Conservation (phyloP, 2,329 filamentous ascomycete species). For the Botrytis cinerea region DNA sequence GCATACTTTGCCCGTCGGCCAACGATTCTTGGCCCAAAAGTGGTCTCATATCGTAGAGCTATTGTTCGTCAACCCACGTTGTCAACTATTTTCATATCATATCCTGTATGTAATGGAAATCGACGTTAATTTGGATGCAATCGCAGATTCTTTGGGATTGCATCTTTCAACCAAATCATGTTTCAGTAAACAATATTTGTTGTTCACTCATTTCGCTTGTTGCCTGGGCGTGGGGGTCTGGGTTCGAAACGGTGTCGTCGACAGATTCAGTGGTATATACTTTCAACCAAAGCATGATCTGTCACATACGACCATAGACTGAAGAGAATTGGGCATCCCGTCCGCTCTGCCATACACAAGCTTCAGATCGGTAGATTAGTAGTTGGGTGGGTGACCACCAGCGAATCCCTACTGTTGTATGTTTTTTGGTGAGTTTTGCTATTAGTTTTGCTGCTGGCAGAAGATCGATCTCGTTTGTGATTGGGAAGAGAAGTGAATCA, state of each 20-base stretch:
- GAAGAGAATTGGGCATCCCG: conserved; percentile 22
- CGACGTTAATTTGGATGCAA: not conserved
- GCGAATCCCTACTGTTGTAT: conserved; percentile 27
- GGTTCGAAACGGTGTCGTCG: not conserved
- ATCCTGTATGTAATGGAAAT: not conserved
- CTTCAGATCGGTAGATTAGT: conserved; percentile 27
- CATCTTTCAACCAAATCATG: not conserved
- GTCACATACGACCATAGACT: conserved; percentile 14
- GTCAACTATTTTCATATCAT: not conserved
- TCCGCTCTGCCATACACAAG: conserved; percentile 28
- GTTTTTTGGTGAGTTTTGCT: not conserved
- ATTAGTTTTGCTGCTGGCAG: not conserved
- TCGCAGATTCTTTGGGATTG: not conserved
- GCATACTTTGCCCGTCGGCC: conserved; percentile 14
- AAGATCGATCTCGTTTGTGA: not conserved
- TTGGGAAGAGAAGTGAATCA: not conserved
- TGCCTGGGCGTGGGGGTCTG: not conserved
- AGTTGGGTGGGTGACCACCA: conserved; percentile 26
- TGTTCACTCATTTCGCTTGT: not conserved
- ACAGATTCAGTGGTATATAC: too few relatives aligned
- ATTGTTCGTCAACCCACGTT: conserved; percentile 2
- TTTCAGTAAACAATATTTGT: not conserved
- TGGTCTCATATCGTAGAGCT: conserved; percentile 8
- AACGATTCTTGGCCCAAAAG: not conserved
- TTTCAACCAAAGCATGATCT: fast-evolving